phyloP scores from a whole-genome alignment of 192 early-diverging fungal species.

The Polychytrium aggregatum region DNA sequence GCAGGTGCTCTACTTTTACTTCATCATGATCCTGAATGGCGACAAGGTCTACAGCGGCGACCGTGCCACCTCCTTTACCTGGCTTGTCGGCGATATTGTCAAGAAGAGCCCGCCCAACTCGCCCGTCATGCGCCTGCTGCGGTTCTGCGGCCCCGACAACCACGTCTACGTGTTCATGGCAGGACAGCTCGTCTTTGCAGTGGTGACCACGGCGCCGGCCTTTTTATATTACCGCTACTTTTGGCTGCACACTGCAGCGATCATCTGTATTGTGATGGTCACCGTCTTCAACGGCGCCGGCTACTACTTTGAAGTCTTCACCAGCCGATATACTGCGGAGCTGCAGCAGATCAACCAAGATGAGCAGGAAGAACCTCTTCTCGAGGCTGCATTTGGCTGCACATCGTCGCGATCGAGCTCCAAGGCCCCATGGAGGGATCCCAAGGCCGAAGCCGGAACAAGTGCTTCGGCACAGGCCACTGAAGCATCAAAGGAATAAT shows the following conservation, averaged over 20 bases:
- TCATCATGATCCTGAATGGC: conserved; percentile 15
- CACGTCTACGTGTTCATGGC: conserved; percentile 49
- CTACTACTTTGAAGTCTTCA: no score
- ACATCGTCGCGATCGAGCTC: no score
- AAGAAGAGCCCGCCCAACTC: conserved; percentile 7
- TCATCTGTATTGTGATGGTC: no score
- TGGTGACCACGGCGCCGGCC: conserved; percentile 33
- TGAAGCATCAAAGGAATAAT: no score
- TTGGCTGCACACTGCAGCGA: conserved; percentile 38
- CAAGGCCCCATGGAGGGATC: no score
- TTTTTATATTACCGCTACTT: conserved; percentile 38
- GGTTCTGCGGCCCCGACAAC: conserved; percentile 21
- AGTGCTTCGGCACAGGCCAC: no score
- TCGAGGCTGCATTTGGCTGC: no score
- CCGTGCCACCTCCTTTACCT: conserved; percentile 51
- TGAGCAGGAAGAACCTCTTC: no score
- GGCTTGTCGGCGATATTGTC: conserved; percentile 40
- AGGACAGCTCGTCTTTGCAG: conserved; percentile 42
- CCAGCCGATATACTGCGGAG: no score
- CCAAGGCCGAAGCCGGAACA: no score
- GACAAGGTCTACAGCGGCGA: conserved; percentile 27
- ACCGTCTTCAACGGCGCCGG: no score
- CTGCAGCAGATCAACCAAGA: no score
- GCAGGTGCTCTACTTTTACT: conserved; percentile 23
- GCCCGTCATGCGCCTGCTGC: conserved; percentile 2